Evolutionary conservation across 148 eudicot species (phyloP).

Genomic region (Camellia lanceoleosa): DNA sequence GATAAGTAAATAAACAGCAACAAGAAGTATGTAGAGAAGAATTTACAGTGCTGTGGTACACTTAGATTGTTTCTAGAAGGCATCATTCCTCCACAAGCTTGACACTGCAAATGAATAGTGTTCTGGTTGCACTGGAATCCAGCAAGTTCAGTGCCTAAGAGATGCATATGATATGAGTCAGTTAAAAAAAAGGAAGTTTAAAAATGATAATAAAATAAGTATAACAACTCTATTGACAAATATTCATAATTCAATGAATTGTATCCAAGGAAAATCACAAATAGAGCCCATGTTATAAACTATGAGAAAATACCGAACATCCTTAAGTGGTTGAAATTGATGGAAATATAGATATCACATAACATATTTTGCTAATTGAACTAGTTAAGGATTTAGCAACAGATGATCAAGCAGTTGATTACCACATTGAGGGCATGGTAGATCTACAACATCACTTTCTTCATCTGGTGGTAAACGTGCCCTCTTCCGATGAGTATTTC

Average conservation of each 20-base stretch:
- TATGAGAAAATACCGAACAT: not conserved
- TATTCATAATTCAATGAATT: not conserved
- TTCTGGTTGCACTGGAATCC: conserved; percentile 65
- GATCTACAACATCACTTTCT: conserved; percentile 35
- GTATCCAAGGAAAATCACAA: conserved; percentile 2
- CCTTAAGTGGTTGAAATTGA: not conserved
- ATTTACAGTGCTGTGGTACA: conserved; percentile 75
- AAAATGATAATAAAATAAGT: not conserved
- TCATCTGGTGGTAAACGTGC: conserved; percentile 35
- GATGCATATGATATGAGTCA: not conserved
- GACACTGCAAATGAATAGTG: conserved; percentile 84
- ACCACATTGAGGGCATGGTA: conserved; percentile 88
- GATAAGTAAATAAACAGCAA: not conserved
- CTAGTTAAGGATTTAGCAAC: not conserved
- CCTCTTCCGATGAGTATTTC: conserved; percentile 57
- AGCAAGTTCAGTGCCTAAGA: conserved; percentile 49
- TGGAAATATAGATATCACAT: not conserved
- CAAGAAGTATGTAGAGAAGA: not conserved
- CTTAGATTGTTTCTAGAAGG: conserved; percentile 59
- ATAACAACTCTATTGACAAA: not conserved
- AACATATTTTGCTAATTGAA: not conserved
- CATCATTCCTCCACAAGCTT: conserved; percentile 95
- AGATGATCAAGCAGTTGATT: conserved; percentile 15
- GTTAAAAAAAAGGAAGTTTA: too few relatives aligned
- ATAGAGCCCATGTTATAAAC: not conserved